Evolutionary conservation across 2,329 filamentous ascomycete genomes (phyloP).

Genomic region (Mariannaea elegans): DNA sequence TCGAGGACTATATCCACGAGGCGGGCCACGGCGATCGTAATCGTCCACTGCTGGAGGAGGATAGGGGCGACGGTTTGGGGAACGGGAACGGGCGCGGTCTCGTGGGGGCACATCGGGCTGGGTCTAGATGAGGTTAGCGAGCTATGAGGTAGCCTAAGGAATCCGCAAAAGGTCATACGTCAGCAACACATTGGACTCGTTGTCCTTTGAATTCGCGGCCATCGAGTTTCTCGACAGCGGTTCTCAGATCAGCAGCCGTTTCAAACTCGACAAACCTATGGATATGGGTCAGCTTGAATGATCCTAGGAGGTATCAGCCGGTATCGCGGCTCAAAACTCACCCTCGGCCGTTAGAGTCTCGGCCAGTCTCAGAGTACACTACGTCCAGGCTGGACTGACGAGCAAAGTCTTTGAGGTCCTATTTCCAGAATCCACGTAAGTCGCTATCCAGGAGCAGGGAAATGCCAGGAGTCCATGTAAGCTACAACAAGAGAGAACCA

Average conservation of each 20-base stretch:
- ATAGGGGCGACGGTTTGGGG: conserved; percentile 71
- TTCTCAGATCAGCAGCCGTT: conserved; percentile 86
- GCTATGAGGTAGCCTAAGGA: not conserved
- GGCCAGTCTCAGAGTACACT: conserved; percentile 95
- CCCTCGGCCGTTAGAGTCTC: conserved; percentile 93
- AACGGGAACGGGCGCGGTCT: conserved; percentile 82
- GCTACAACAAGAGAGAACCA: conserved; percentile 47
- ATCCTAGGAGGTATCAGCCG: not conserved
- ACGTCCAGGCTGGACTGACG: conserved; percentile 96
- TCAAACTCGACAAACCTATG: conserved; percentile 96
- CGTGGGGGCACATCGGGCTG: conserved; percentile 79
- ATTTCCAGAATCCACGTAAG: conserved; percentile 84
- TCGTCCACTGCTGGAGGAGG: conserved; percentile 73
- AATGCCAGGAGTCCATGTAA: conserved; percentile 45
- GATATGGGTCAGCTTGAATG: not conserved
- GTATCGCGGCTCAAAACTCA: conserved; percentile 56
- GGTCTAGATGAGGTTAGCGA: conserved; percentile 60
- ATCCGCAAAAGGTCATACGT: conserved; percentile 63
- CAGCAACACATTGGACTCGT: conserved; percentile 84
- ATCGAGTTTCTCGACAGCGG: conserved; percentile 94
- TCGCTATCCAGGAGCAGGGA: conserved; percentile 65
- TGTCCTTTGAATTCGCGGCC: conserved; percentile 91
- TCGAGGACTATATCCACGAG: conserved; percentile 85
- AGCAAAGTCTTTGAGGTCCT: conserved; percentile 99
- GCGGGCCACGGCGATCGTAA: conserved; percentile 81